Evolutionary conservation across 331 rosid species (phyloP).

Genomic region (Phaseolus coccineus): DNA sequence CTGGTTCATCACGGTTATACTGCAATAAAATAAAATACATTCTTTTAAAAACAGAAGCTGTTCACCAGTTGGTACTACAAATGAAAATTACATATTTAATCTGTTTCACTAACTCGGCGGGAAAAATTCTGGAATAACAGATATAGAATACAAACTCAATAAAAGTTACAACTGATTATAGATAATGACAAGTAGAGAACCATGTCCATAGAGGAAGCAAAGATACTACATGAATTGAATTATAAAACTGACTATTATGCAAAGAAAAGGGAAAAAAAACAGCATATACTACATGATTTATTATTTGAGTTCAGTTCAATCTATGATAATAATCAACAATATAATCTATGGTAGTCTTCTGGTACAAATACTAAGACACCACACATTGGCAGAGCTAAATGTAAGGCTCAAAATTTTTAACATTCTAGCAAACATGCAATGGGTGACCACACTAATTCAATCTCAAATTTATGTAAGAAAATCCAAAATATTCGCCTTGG

Average conservation of each 20-base stretch:
- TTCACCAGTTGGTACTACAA: constrained; percentile 8
- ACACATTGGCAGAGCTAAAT: not conserved
- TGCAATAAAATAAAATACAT: constrained; percentile 54
- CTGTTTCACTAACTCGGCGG: constrained; percentile 2
- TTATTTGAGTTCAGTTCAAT: constrained; percentile 1
- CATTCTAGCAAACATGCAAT: not conserved
- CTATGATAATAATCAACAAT: not conserved
- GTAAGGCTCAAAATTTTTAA: constrained; percentile 9
- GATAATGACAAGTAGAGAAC: constrained; percentile 12
- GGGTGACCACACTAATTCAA: not conserved
- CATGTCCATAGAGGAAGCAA: not conserved
- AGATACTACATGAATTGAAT: not conserved
- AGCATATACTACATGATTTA: not conserved
- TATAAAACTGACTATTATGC: constrained; percentile 22
- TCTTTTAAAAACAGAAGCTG: constrained; percentile 37
- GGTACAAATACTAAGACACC: constrained; percentile 13
- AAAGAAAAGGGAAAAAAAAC: not conserved
- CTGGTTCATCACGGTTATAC: constrained; percentile 76
- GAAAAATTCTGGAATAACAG: not conserved
- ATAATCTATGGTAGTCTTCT: constrained; percentile 7
- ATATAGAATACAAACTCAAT: not conserved
- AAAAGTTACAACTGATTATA: constrained; percentile 15
- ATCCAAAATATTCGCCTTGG: not conserved
- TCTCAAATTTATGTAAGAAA: constrained; percentile 2
- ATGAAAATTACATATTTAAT: constrained; percentile 30